Evolutionary conservation across 1,139 yeast genomes (phyloP), one percentile per base, ranked within the genome.

Genomic region (Suhomyces bokatorum): DNA sequence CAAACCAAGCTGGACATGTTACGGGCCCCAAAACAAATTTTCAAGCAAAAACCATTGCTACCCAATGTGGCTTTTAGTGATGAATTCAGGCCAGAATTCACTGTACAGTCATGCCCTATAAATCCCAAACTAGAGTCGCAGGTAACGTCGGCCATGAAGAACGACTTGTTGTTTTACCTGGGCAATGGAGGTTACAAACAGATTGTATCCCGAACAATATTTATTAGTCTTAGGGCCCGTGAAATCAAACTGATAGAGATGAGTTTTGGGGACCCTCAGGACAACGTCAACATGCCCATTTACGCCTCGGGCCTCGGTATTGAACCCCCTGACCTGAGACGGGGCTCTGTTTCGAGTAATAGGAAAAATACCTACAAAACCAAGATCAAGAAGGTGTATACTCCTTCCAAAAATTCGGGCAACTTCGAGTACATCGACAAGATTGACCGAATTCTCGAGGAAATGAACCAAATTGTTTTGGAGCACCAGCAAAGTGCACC

Each of bases 191-290:
- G 62, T 13, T 64, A 61, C 42, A 66, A 60, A 16, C 55, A 57
- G 37, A 67, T 73, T 4, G 57, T 61, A 11, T 63, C 76, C 8
- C 55, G 70, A 32, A 70, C 78, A 0, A 57, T 75, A 2, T 69
- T 73, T 43, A 59, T 81, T 3, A 77, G 82, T 44, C 63, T 81
- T 39, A 60, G 85, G 34, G 81, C 82, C 1, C 62, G 85, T 26
- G 87, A 81, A 51, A 77, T 81, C 40, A 79, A 78, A 54, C 69
- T 76, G 37, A 69, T 81, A 20, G 75, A 75, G 40, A 68, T 80
- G 70, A 65, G 51, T 27, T 48, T 51, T 6, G 54, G 52, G 28
- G 49, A 50, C 30, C 39, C 31, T 11, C 16, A 22, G n/a, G 36
- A 34, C 24, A 28, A 16, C 14, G 3, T 10, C 15, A 31, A 15